Evolutionary conservation across 768 basidiomycete species (phyloP).

Genomic region (Collybiopsis luxurians): DNA sequence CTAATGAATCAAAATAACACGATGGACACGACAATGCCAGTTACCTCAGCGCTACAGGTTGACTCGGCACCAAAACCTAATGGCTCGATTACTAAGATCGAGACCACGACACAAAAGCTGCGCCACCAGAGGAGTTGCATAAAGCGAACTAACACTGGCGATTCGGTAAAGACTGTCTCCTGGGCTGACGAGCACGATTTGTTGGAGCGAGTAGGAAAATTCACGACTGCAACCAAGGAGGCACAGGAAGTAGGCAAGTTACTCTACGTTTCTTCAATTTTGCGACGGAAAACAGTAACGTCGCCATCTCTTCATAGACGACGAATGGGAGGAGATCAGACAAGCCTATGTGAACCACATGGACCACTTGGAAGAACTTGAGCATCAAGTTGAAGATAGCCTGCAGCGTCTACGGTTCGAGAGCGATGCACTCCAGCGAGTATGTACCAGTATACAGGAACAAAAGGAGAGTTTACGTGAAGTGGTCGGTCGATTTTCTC

Average conservation of each 20-base stretch:
- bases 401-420: constrained; percentile 41
- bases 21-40: neutral
- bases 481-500: constrained; percentile 15
- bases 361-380: constrained; percentile 52
- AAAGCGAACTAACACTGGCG: constrained; percentile 54
- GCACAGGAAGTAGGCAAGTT: constrained; percentile 35
- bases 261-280: neutral
- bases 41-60: neutral
- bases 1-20: constrained; percentile 2
- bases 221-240: constrained; percentile 35
- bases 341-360: constrained; percentile 62
- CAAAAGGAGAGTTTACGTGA: constrained; percentile 36
- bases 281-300: constrained; percentile 2
- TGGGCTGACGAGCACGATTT: constrained; percentile 73
- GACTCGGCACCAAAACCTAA: neutral
- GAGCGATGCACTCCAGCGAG: constrained; percentile 39
- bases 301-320: constrained; percentile 30
- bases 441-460: constrained; percentile 38
- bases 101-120: constrained; percentile 18
- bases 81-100: neutral
- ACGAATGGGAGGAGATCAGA: constrained; percentile 59
- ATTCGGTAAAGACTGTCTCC: constrained; percentile 64
- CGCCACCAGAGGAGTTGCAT: constrained; percentile 61
- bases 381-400: constrained; percentile 49
- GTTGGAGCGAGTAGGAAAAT: constrained; percentile 52